Percentiles rank a stretch among this genome's conserved stretches.
Evolutionary conservation across 306 rosid genomes (phyloP).

Genomic region (Bauhinia variegata): DNA sequence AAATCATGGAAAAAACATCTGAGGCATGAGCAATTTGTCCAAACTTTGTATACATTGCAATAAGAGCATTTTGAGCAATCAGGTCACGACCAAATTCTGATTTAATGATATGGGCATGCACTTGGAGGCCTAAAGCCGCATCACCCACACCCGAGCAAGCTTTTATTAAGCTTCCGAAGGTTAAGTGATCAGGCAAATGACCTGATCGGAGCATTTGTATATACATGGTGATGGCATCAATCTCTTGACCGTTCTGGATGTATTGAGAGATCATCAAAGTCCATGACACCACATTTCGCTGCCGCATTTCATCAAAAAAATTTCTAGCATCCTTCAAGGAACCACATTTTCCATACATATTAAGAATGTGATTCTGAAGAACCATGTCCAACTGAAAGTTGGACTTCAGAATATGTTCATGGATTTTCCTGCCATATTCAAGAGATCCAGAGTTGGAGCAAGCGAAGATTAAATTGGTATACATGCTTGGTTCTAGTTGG

Average conservation of each 20-base stretch:
- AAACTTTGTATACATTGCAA: slow-evolving; percentile 70
- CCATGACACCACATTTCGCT: slow-evolving; percentile 73
- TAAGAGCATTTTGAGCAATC: slow-evolving; percentile 75
- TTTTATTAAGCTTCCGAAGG: slow-evolving; percentile 71
- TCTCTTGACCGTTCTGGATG: slow-evolving; percentile 56
- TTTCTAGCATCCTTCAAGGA: slow-evolving; percentile 67
- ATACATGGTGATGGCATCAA: slow-evolving; percentile 60
- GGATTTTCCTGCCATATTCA: slow-evolving; percentile 59
- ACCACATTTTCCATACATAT: slow-evolving; percentile 81
- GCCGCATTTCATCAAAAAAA: slow-evolving; percentile 67
- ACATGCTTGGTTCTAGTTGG: slow-evolving; percentile 52
- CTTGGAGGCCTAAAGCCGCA: slow-evolving; percentile 56
- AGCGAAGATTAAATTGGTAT: slow-evolving; percentile 56
- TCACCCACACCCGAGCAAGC: slow-evolving; percentile 60
- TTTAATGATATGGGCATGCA: slow-evolving; percentile 68
- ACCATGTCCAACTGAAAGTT: slow-evolving; percentile 46
- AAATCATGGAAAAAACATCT: slow-evolving; percentile 53
- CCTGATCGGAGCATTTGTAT: slow-evolving; percentile 62
- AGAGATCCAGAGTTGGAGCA: slow-evolving; percentile 67
- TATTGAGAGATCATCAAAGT: slow-evolving; percentile 75
- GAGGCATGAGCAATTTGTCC: slow-evolving; percentile 58
- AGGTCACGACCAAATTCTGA: slow-evolving; percentile 53
- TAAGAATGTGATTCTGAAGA: slow-evolving; percentile 68
- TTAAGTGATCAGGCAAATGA: slow-evolving; percentile 62
- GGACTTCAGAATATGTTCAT: slow-evolving; percentile 51